Evolutionary conservation across 768 basidiomycete genomes (phyloP).

Genomic region (Cystobasidium ongulense): DNA sequence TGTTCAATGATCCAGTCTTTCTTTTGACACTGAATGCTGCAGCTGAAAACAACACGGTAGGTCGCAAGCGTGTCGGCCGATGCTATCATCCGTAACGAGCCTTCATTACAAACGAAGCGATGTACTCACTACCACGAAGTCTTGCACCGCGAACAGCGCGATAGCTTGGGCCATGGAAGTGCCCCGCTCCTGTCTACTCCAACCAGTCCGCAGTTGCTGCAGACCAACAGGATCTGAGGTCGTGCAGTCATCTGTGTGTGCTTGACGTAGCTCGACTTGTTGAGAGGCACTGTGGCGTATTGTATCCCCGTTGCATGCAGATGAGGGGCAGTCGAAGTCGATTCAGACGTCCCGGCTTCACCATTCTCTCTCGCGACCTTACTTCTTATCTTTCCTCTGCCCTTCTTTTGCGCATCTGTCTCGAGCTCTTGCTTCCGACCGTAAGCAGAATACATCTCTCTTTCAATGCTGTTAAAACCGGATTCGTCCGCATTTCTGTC

Average conservation of each 20-base stretch:
- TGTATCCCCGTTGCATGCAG: no score
- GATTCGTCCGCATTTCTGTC: no score
- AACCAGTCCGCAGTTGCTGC: neutral
- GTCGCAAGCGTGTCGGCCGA: no score
- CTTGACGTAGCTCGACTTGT: neutral
- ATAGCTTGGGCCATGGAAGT: neutral
- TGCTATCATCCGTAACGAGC: neutral
- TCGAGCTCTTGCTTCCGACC: no score
- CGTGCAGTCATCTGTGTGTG: neutral
- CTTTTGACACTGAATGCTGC: neutral
- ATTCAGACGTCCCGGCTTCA: no score
- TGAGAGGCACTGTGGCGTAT: neutral
- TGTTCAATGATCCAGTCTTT: neutral
- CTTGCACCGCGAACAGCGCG: neutral
- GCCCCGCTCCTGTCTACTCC: neutral
- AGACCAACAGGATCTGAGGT: neutral
- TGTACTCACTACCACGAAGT: neutral
- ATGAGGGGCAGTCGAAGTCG: no score
- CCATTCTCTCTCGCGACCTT: no score
- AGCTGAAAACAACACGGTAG: neutral
- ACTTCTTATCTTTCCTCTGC: no score
- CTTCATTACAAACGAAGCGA: neutral
- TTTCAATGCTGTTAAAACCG: no score
- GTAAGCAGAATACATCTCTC: no score
- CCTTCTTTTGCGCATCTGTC: no score